phyloP scores from a whole-genome alignment of 192 early-diverging fungal genomes.

The Coemansia guatemalensis region DNA sequence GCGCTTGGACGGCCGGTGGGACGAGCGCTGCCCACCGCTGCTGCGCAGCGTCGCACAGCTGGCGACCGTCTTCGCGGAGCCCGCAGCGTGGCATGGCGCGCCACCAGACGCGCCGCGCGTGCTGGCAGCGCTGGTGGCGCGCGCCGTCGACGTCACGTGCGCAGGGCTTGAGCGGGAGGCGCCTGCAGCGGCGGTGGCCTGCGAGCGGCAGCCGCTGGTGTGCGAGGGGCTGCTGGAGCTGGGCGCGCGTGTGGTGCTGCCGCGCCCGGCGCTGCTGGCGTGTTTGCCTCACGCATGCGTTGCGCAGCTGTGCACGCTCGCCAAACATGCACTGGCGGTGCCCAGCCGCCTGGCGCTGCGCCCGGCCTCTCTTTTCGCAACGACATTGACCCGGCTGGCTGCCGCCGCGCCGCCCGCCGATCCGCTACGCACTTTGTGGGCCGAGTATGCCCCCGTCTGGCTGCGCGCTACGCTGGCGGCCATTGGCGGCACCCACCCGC shows the following conservation, averaged over 20 bases:
- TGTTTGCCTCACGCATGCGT: slow-evolving; percentile 7
- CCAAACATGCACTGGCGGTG: slow-evolving; percentile 40
- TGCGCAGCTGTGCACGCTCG: slow-evolving; percentile 33
- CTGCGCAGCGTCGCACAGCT: slow-evolving; percentile 43
- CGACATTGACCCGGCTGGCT: slow-evolving; percentile 30
- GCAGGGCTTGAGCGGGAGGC: slow-evolving; percentile 32
- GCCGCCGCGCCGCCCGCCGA: slow-evolving; percentile 5
- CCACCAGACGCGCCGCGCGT: slow-evolving; percentile 6
- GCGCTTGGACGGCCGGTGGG: slow-evolving; percentile 26
- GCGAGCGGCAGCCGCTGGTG: slow-evolving; percentile 50
- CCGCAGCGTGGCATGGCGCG: slow-evolving; percentile 12
- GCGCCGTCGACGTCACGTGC: slow-evolving; percentile 26
- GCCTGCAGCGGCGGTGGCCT: slow-evolving; percentile 9
- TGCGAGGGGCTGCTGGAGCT: slow-evolving; percentile 39
- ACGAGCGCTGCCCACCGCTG: slow-evolving; percentile 45
- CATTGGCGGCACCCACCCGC: slow-evolving; percentile 47
- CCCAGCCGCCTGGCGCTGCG: slow-evolving; percentile 45
- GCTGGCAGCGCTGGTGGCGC: slow-evolving; percentile 36
- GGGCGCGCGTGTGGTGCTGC: slow-evolving; percentile 31
- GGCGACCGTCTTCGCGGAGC: slow-evolving; percentile 16
- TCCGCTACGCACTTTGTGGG: slow-evolving; percentile 23
- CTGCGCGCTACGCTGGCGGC: slow-evolving; percentile 39
- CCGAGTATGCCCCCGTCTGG: slow-evolving; percentile 33
- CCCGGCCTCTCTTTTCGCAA: slow-evolving; percentile 41
- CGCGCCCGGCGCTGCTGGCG: slow-evolving; percentile 22